Evolutionary conservation across 441 rosid species (phyloP), one percentile per base, ranked within the genome.

Genomic region (Biscutella laevigata): DNA sequence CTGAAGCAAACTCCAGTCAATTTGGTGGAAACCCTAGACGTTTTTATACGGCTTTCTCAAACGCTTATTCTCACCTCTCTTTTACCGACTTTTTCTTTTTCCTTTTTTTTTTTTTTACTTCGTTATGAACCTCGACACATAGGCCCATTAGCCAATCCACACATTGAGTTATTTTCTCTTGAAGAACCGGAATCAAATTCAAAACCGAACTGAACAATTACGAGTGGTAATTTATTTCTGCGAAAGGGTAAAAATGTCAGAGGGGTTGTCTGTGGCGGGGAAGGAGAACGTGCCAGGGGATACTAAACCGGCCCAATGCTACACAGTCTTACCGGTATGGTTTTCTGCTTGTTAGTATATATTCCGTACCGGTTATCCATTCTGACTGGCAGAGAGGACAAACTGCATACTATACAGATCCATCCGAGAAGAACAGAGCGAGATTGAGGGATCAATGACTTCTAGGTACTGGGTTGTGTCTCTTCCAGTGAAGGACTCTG

Each of bases 401-500:
- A 54, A 57, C 41, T 30, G 26, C 53, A 66, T n/a, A n/a, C n/a
- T n/a, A 32, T 26, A 38, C 22, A 58, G 60, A 66, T 66, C 71
- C 59, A 59, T 59, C 39, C 39, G 66, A 53, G 51, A 30, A 59
- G 61, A 53, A 66, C 59, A 42, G 27, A 35, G 39, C 35, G 35
- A 6, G 29, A 38, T 3, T 14, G 59, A 53, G 35, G 11, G 30
- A 62, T 29, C 54, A 69, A 88, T 94, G 97, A 86, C 99, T 54
- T 78, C 68, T 9, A 76, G 97, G 68, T 89, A 94, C 74, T 94
- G 96, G 97, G 70, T 71, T 57, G 96, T 81, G 21, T 94, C 99
- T 69, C 88, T 89, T 28, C 83, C 97, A 34, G 91, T 80, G 70
- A 84, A 77, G 60, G 79, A 74, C 67, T 84, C 95, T 9, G 78